Evolutionary conservation across 1,139 yeast species (phyloP), one percentile per base, ranked within the genome.

Genomic region (Candida glucosophila): DNA sequence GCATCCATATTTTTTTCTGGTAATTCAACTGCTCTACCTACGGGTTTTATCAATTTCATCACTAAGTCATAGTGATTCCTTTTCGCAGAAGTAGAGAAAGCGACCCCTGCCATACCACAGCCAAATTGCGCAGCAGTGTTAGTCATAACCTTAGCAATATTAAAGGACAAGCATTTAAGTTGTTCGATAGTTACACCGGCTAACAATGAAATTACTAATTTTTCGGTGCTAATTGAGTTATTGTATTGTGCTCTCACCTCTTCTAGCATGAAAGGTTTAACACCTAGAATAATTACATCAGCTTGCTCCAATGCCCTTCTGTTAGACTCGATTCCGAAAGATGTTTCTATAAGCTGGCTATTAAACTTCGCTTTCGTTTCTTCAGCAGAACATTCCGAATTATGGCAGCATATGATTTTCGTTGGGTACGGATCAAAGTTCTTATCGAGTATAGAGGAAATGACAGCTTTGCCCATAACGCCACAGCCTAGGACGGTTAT

Each of bases 1-100:
- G 92, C 95, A 47, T 90, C 97, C 88, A 88, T 88, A 54, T 85
- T 83, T 49, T 81, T 80, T 54, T 90, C 88, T 31, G 94, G 79
- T 40, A 74, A 70, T 50, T 80, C 81, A 48, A 78, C 61, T 21
- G 80, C 78, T 45, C 68, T 59, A 21, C 94, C 86, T 33, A 81
- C 73, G 24, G 85, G 76, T 24, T 65, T 58, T 23, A 77, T 66
- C 36, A 78, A 57, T 35, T 70, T 65, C 60, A 69, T 55, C 17
- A 77, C 80, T 34, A 74, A 49, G 6, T 63, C 59, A 32, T 62
- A 63, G 41, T 73, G 72, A 28, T 66, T 52, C 5, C 40, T 47
- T 28, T 66, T 58, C 8, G 73, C 72, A 15, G 55, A 58, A 10
- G 56, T 41, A n/a, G 82, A 63, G 39, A 78, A 75, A 3, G 90